Base-by-base conservation (phyloP, 768 basidiomycete species). In the Exsudoporus frostii region DNA sequence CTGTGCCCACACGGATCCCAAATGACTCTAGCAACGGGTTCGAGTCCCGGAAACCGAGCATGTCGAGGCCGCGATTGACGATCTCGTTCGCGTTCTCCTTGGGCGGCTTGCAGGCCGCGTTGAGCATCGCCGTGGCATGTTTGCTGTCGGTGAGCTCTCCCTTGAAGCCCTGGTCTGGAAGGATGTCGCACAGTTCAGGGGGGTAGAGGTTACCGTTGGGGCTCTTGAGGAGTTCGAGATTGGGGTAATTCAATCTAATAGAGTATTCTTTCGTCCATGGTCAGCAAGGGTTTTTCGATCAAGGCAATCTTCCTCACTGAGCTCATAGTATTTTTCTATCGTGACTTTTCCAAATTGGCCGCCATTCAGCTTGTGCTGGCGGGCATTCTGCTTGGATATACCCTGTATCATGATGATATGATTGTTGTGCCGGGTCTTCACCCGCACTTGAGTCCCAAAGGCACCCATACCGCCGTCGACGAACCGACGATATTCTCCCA, bases 351-450 rank as follows among this genome's bases (percentile, higher is more conserved):
- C 70, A 24, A 65, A 59, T 32, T 72, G 65, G 8, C 59, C 11
- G 22, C 73, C 70, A 7, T 76, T 72, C 3, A 88, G 64, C 3
- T 64, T 66, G 63, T 84, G 15, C 46, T 74, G 62, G 13, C 53
- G 63, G 2, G 80, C 68, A 6, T 54, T 75, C 29, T 53, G 19
- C 17, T 73, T 68, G 11, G 77, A 73, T 2, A 86, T 56, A 3
- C 71, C 66, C 62, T 82, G 81, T 62, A 92, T 86, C 63, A 90
- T 77, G 0, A 84, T 82, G 64, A 87, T 86, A 62, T 68, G 80
- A 50, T 87, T 83, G 13, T 80, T 79, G 10, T 89, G 74, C 65
- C 82, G 83, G 2, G 71, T 78, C 2, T 80, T 79, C 59, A 92
- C 74, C 27, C 89, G 75, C 3, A 92, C 76, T 13, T 85, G 81